Percentiles rank a stretch among this genome's conserved stretches.
phyloP scores from a whole-genome alignment of 257 asterid species.

The Gardenia jasminoides region DNA sequence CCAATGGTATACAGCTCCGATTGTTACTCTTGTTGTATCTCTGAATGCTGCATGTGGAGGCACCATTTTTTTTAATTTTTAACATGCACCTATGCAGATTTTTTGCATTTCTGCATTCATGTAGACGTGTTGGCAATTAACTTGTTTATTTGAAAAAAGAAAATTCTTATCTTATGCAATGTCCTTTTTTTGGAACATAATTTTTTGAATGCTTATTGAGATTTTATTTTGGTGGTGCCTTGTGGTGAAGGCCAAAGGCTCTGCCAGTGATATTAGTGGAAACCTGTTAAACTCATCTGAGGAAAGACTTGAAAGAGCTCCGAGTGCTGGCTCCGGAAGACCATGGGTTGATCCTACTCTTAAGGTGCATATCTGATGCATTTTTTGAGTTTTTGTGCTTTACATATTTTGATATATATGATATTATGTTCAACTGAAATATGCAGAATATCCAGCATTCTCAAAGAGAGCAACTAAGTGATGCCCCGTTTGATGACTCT shows the following conservation, averaged over 20 bases:
- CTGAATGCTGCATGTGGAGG: too few relatives aligned
- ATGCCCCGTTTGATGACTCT: conserved; percentile 45
- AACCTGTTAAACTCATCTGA: conserved; percentile 35
- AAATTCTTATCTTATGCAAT: background rate
- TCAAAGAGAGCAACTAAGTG: conserved; percentile 46
- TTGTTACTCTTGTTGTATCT: too few relatives aligned
- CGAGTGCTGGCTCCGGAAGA: conserved; percentile 53
- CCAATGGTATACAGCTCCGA: too few relatives aligned
- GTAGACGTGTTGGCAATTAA: background rate
- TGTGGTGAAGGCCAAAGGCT: conserved; percentile 55
- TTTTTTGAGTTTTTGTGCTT: conserved; percentile 13
- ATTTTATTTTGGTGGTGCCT: conserved; percentile 12
- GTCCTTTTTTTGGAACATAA: background rate
- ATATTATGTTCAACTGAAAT: conserved; percentile 16
- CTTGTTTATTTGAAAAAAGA: background rate
- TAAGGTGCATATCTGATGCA: conserved; percentile 37
- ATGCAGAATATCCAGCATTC: conserved; percentile 54
- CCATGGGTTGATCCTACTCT: conserved; percentile 53
- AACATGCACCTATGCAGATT: background rate
- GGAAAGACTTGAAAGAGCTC: conserved; percentile 51
- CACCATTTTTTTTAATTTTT: too few relatives aligned
- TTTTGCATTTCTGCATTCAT: background rate
- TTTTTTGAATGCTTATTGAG: background rate
- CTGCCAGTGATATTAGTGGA: conserved; percentile 40
- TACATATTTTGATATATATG: conserved; percentile 1